Evolutionary conservation across 805 yeast species (phyloP), one percentile per base, ranked within the genome.

Genomic region (Kodamaea restingae): DNA sequence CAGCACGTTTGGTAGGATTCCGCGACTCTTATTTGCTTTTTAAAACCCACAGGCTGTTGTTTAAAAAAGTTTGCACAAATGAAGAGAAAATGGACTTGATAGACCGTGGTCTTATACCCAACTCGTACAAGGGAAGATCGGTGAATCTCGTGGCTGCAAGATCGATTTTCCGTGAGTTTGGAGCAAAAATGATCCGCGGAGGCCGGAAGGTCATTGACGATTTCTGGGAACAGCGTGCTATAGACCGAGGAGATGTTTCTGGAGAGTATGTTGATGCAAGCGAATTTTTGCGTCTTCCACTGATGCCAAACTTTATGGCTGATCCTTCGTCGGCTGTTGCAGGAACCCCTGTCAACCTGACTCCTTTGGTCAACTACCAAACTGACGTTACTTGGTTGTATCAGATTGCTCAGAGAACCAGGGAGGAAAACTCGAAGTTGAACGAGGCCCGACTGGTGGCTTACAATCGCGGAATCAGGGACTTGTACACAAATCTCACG

Each of bases 1-100:
- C 96, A 2, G 97, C 98, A 1, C 76, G 98, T 50, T 80, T 91
- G 53, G 88, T 91, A 45, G 98, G 97, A 3, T 86, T 88, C 64
- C 75, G 96, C 50, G 97, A 91, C 56, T 86, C 96, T 2, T 88
- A 91, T 54, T 68, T 88, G 38, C 70, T 91, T 43, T 88, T 91
- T 65, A 95, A 90, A 56, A 84, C 88, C 36, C 96, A 91, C 63
- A 75, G 80, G 36, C 70, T 77, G 36, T 67, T 93, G 38, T 82
- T 74, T 66, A 88, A 90, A 55, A 76, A 83, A 45, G 78, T 84
- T 8, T 70, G 90, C 33, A 70, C 76, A 8, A 86, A 84, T 44
- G 84, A 76, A 12, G 95, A 88, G 56, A 91, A 91, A 57, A 76
- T 76, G 63, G 91, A 86, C 52, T 66, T 93, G 52, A 87, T 93